A percentile compares a stretch with the other conserved stretches of the same genome.
These are phyloP conservation scores for Suillus lakei DNA, from an alignment of 768 basidiomycete genomes.

Conservation along the genomic window DNA sequence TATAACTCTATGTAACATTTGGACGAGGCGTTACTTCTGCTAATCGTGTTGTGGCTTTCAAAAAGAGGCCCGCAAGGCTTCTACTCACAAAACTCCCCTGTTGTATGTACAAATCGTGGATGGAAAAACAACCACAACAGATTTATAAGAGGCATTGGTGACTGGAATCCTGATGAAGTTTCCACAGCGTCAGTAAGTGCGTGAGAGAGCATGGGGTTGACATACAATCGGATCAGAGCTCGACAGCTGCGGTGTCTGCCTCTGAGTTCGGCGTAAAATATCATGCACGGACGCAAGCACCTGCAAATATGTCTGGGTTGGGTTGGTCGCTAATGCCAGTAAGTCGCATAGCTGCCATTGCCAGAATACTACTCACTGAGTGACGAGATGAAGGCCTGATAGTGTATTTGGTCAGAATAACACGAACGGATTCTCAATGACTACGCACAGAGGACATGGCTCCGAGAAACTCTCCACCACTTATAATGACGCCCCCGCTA, in stretches of 20 bases:
- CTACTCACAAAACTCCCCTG: neutral
- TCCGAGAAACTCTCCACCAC: slow-evolving; percentile 7
- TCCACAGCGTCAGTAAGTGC: neutral
- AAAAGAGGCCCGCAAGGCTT: neutral
- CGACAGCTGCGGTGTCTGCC: slow-evolving; percentile 5
- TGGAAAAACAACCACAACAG: neutral
- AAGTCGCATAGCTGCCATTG: slow-evolving; percentile 2
- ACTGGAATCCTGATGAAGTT: neutral
- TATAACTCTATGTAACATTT: too few species aligned
- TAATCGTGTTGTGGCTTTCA: neutral
- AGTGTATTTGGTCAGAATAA: neutral
- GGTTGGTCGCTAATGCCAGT: neutral
- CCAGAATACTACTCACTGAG: neutral
- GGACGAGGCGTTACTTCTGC: neutral
- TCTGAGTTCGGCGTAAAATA: slow-evolving; percentile 1
- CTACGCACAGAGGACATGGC: slow-evolving; percentile 6
- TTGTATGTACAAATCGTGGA: neutral
- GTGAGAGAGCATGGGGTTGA: neutral
- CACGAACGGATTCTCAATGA: too few species aligned
- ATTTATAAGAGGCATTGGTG: neutral
- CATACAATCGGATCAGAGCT: neutral
- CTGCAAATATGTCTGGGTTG: neutral
- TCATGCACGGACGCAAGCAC: neutral
- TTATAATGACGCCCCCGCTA: slow-evolving; percentile 2
- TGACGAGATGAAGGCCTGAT: slow-evolving; percentile 5